Percentiles rank a stretch among this genome's conserved stretches.
These are phyloP conservation scores for Alternaria arbusti DNA, from an alignment of 2,329 filamentous ascomycete species.

Conservation along the genomic window DNA sequence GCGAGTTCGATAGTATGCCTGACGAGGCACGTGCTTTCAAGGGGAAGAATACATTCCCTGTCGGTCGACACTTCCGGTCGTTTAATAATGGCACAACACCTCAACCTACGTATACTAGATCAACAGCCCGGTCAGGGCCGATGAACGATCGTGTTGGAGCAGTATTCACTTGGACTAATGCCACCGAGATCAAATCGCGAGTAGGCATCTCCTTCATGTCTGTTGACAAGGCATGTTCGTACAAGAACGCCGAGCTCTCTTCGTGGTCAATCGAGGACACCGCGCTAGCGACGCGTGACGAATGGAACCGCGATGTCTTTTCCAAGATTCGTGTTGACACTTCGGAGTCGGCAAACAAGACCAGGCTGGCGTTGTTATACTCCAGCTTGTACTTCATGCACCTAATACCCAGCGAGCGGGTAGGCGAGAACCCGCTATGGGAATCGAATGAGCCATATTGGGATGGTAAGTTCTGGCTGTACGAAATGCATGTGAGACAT, in stretches of 20 bases:
- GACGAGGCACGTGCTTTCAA: slow-evolving; percentile 36
- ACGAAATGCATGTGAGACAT: background rate
- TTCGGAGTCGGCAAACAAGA: slow-evolving; percentile 36
- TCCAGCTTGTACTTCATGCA: slow-evolving; percentile 48
- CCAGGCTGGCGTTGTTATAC: slow-evolving; percentile 41
- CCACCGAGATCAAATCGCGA: slow-evolving; percentile 54
- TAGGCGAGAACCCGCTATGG: slow-evolving; percentile 73
- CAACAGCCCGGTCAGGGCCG: slow-evolving; percentile 37
- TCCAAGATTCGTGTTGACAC: slow-evolving; percentile 58
- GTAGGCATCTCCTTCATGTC: slow-evolving; percentile 59
- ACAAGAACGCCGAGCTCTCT: slow-evolving; percentile 55
- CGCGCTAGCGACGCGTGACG: slow-evolving; percentile 48
- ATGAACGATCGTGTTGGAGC: slow-evolving; percentile 57
- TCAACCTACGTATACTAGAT: slow-evolving; percentile 36
- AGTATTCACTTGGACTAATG: slow-evolving; percentile 56
- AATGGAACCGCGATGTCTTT: slow-evolving; percentile 62
- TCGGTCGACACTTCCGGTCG: slow-evolving; percentile 40
- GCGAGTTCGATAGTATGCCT: slow-evolving; percentile 40
- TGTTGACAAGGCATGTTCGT: slow-evolving; percentile 56
- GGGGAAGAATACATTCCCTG: slow-evolving; percentile 47
- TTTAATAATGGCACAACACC: slow-evolving; percentile 41
- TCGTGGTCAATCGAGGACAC: slow-evolving; percentile 52
- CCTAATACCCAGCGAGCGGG: slow-evolving; percentile 44
- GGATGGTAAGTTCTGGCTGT: slow-evolving; percentile 49
- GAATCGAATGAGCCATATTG: slow-evolving; percentile 68